A percentile compares a stretch with the other conserved stretches of the same genome.
These are phyloP conservation scores for Serpula lacrymans DNA, from an alignment of 768 basidiomycete species.

Conservation along the genomic window DNA sequence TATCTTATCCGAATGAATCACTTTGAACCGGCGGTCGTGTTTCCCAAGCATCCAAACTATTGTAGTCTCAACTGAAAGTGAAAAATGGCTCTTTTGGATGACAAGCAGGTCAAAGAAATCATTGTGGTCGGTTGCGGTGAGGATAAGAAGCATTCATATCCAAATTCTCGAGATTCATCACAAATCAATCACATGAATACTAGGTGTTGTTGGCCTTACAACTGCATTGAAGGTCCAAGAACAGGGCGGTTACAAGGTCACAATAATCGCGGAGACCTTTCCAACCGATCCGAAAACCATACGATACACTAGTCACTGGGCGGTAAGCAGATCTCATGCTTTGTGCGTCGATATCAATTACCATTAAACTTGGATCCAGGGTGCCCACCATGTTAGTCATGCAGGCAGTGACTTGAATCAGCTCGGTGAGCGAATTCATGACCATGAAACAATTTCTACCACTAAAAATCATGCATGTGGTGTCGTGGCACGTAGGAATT, in stretches of 20 bases:
- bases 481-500: constrained; percentile 43
- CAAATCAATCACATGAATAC: not conserved
- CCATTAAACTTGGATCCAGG: constrained; percentile 38
- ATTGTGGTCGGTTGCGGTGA: not conserved
- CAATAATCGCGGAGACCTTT: constrained; percentile 66
- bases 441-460: not conserved
- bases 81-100: not conserved
- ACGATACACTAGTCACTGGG: constrained; percentile 80
- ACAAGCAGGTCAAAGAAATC: not conserved
- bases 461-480: not conserved
- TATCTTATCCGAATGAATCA: too few relatives aligned
- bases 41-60: too few relatives aligned
- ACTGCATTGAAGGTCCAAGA: constrained; percentile 72
- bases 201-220: constrained; percentile 77
- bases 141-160: too few relatives aligned
- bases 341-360: too few relatives aligned
- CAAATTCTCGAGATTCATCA: too few relatives aligned
- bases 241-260: constrained; percentile 56
- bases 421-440: constrained; percentile 41
- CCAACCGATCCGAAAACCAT: constrained; percentile 74
- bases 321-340: constrained; percentile 43
- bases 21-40: too few relatives aligned
- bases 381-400: constrained; percentile 74
- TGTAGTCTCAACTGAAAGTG: too few relatives aligned
- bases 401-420: constrained; percentile 49